A percentile compares a stretch with the other conserved stretches of the same genome.
Conservation (phyloP, 2,329 filamentous ascomycete species). For the Arthrobotrys entomopaga region DNA sequence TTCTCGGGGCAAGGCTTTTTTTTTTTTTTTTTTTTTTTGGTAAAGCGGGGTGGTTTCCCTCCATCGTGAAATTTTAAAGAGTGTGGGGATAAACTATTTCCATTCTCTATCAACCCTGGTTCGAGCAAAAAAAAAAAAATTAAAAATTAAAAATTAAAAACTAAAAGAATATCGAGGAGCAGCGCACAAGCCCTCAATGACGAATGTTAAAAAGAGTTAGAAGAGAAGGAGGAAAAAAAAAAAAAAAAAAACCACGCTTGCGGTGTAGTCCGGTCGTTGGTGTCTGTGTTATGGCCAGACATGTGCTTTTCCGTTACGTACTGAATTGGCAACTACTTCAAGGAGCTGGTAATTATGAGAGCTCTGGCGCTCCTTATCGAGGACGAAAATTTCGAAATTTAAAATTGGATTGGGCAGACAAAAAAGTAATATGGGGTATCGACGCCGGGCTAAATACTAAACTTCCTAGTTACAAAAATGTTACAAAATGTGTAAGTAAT, state of each 20-base stretch:
- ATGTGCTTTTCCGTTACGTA: conserved; percentile 51
- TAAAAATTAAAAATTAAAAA: not conserved
- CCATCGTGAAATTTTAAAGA: conserved; percentile 1
- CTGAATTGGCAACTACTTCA: conserved; percentile 37
- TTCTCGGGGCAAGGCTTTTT: conserved; percentile 33
- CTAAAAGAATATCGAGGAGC: not conserved
- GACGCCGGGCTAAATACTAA: conserved; percentile 14
- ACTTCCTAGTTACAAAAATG: not conserved
- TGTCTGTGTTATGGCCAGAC: conserved; percentile 25
- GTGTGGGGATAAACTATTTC: conserved; percentile 34
- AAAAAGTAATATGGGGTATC: conserved; percentile 45
- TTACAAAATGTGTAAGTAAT: no score
- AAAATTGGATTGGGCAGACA: not conserved
- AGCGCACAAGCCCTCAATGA: not conserved
- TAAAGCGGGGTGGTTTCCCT: conserved; percentile 25
- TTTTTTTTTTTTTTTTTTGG: no score
- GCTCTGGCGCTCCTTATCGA: conserved; percentile 54
- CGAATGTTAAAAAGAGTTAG: not conserved
- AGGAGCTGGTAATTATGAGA: conserved; percentile 19
- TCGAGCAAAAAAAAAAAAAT: conserved; percentile 2
- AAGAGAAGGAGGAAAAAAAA: not conserved
- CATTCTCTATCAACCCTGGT: conserved; percentile 16
- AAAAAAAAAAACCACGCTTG: not conserved
- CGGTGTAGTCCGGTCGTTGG: conserved; percentile 3
- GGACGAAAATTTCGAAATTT: conserved; percentile 12